Evolutionary conservation across 2,329 filamentous ascomycete species (phyloP).

Genomic region (Phyllosticta citrichinensis): DNA sequence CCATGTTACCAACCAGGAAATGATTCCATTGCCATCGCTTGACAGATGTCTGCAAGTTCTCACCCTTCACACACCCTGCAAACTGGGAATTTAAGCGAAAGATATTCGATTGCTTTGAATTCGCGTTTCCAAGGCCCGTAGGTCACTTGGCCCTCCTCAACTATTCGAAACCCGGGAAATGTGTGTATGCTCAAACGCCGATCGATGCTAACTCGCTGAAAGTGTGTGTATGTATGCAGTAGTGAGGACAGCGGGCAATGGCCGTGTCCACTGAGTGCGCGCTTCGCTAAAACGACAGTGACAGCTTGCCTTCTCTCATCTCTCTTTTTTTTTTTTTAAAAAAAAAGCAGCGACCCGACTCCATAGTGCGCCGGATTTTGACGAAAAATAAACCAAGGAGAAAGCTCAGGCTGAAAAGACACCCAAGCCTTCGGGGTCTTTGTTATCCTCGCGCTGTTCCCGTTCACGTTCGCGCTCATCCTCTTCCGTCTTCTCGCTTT

Average conservation of each 20-base stretch:
- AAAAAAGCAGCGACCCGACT: not conserved
- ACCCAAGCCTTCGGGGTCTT: not conserved
- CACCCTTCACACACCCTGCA: too few species aligned
- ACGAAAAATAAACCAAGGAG: not conserved
- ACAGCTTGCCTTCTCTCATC: not conserved
- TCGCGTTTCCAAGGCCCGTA: not conserved
- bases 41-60: too few species aligned
- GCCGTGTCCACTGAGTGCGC: not conserved
- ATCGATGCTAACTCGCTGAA: not conserved
- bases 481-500: constrained; percentile 35
- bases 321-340: too few species aligned
- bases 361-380: not conserved
- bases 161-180: not conserved
- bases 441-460: not conserved
- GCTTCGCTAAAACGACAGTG: not conserved
- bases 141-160: not conserved
- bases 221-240: not conserved
- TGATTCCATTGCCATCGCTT: too few species aligned
- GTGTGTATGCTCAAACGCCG: not conserved
- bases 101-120: not conserved
- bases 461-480: constrained; percentile 33
- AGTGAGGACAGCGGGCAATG: not conserved
- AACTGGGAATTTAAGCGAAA: too few species aligned
- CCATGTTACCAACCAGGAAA: too few species aligned
- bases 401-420: not conserved